Base-by-base conservation (phyloP, 352 stramenopile species). In the Globisporangium irregulare region DNA sequence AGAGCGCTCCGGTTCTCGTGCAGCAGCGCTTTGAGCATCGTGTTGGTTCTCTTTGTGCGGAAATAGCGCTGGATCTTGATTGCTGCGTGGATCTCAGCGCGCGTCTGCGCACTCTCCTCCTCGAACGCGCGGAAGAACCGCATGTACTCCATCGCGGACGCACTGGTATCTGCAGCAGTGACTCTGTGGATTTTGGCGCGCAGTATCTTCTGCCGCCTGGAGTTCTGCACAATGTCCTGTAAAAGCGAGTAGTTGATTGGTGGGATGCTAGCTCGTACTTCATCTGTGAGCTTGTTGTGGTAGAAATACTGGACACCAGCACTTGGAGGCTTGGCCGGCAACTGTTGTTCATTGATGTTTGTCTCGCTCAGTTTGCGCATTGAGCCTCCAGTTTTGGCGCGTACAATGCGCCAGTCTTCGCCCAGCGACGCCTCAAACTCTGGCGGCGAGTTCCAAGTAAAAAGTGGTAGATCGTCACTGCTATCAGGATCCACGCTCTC, bases 141-240 rank as follows among this genome's bases (percentile, higher is more conserved):
- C 71, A 91, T 76, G 71, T 94, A 94, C 58, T 93, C 84, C 71
- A 89, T 87, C 0, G 75, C 75, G 0, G 84, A 90, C 0, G 79
- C 83, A 25, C 76, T 74, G 1, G 54, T 65, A 22, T 82, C 77
- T 3, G 71, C 64, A 0, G 67, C 48, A 14, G 82, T 83, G 6
- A 90, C 69, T 51, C 82, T 88, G 34, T 74, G 76, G n/a, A 92
- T 74, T 0, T 78, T 77, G 24, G 80, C 76, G 6, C 85, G 84
- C 1, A 92, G 64, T 51, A 79, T 80, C 27, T 85, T 81, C 64
- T 90, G 80, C 0, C 81, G 73, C 64, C 86, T 90, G 1, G 83
- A 91, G 34, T 87, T 78, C 50, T 94, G 85, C 1, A 93, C 82
- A 4, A 89, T 77, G 27, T 92, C 82, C 68, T 93, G 87, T 15